A percentile compares a stretch with the other conserved stretches of the same genome.
These are phyloP conservation scores for Gillenia trifoliata DNA, from an alignment of 306 rosid genomes.

Conservation along the genomic window DNA sequence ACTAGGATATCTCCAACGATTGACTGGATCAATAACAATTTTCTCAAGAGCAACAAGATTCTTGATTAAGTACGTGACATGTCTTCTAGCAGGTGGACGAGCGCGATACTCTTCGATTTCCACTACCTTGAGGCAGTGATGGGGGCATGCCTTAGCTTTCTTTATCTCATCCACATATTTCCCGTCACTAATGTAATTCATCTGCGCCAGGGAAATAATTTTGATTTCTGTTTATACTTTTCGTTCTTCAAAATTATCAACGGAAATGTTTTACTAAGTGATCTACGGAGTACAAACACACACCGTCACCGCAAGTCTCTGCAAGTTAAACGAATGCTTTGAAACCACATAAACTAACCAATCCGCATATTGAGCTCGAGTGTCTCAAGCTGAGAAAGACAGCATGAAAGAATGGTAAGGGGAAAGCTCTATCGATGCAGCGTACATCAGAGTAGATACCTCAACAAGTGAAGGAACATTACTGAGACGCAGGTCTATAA, in stretches of 20 bases:
- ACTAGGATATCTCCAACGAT: no score
- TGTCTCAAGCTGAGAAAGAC: no score
- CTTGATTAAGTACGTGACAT: no score
- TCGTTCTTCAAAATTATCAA: neutral
- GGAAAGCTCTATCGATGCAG: no score
- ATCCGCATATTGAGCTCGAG: no score
- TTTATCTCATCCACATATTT: no score
- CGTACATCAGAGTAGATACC: neutral
- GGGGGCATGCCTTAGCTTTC: neutral
- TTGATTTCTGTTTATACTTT: neutral
- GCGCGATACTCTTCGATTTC: neutral
- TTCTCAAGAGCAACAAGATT: neutral
- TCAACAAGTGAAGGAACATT: neutral
- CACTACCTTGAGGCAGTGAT: neutral
- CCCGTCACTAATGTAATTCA: neutral
- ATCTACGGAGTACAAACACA: neutral
- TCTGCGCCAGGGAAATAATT: neutral
- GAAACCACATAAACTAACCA: no score
- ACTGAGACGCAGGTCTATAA: neutral
- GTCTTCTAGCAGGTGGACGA: no score
- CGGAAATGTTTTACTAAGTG: neutral
- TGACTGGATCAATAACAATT: neutral
- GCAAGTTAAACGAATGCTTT: no score
- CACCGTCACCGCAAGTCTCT: no score
- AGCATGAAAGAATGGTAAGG: neutral